Percentiles rank a stretch among this genome's conserved stretches.
Evolutionary conservation across 192 early-diverging fungal species (phyloP).

Genomic region (Coemansia nantahalensis): DNA sequence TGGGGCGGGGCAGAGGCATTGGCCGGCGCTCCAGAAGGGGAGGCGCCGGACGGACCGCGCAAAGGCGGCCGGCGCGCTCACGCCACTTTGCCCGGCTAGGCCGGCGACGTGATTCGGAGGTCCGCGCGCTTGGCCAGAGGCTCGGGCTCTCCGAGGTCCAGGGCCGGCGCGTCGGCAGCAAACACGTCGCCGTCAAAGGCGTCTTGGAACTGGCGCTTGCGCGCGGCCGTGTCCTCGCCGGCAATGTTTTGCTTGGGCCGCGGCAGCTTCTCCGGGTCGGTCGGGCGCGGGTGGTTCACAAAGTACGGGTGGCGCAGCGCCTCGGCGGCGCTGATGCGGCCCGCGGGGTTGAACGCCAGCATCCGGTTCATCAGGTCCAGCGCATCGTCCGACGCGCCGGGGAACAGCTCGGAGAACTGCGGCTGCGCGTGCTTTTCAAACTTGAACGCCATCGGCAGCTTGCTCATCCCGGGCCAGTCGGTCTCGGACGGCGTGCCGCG

Average conservation of each 20-base stretch:
- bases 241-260: conserved; percentile 14
- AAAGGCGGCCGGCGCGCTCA: no score
- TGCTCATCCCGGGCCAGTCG: conserved; percentile 79
- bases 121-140: conserved; percentile 29
- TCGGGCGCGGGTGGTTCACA: conserved; percentile 34
- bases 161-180: conserved; percentile 1
- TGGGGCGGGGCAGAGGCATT: no score
- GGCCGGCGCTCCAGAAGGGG: no score
- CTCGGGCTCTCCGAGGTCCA: background rate
- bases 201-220: conserved; percentile 24
- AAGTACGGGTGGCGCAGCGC: conserved; percentile 55
- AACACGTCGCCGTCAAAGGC: conserved; percentile 23
- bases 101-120: conserved; percentile 48
- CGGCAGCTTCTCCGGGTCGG: conserved; percentile 38
- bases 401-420: conserved; percentile 72
- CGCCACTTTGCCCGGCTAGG: conserved; percentile 10
- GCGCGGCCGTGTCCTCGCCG: conserved; percentile 4
- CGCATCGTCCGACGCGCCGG: conserved; percentile 80
- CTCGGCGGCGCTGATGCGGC: conserved; percentile 75
- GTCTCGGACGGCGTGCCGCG: conserved; percentile 77
- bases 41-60: no score
- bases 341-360: conserved; percentile 81
- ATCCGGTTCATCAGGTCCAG: conserved; percentile 83
- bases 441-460: conserved; percentile 68
- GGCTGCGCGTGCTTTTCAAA: conserved; percentile 73